These are phyloP conservation scores for Aspergillus spinulosporus DNA, from an alignment of 2,329 filamentous ascomycete genomes.

Conservation along the genomic window DNA sequence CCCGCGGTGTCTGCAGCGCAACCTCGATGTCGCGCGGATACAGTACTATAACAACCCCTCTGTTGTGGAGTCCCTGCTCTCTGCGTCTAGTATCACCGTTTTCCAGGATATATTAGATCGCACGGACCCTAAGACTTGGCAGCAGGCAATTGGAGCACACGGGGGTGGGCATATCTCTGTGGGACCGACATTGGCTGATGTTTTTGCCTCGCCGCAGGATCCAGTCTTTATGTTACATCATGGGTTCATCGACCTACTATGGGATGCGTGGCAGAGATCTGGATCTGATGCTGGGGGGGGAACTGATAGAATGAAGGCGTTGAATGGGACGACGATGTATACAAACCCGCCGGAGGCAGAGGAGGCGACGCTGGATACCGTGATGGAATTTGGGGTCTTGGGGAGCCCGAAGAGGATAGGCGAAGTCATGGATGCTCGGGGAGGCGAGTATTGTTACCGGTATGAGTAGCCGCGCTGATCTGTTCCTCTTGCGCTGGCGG, in stretches of 20 bases:
- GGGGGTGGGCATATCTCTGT: slow-evolving; percentile 11
- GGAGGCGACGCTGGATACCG: slow-evolving; percentile 11
- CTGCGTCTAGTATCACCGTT: slow-evolving; percentile 4
- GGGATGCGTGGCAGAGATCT: slow-evolving; percentile 15
- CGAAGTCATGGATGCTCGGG: slow-evolving; percentile 13
- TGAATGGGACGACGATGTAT: slow-evolving; percentile 18
- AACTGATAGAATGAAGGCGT: neutral
- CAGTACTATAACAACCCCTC: slow-evolving; percentile 3
- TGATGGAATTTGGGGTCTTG: slow-evolving; percentile 14
- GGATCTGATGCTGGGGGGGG: neutral
- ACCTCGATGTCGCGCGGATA: slow-evolving; percentile 5
- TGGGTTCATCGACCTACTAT: slow-evolving; percentile 17
- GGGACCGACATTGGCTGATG: slow-evolving; percentile 15
- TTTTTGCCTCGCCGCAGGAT: slow-evolving; percentile 17
- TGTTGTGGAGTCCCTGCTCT: neutral
- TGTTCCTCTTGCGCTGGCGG: neutral
- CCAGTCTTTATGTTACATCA: slow-evolving; percentile 20
- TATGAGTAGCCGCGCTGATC: slow-evolving; percentile 7
- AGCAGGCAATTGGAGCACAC: slow-evolving; percentile 2
- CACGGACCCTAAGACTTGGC: neutral
- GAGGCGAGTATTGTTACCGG: slow-evolving; percentile 12
- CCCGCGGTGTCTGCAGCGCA: slow-evolving; percentile 18
- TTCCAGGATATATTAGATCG: slow-evolving; percentile 15
- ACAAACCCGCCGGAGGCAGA: slow-evolving; percentile 9
- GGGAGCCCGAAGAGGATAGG: slow-evolving; percentile 3